These are phyloP conservation scores for Candida sphagnicola DNA, from an alignment of 805 yeast species.

Conservation along the genomic window DNA sequence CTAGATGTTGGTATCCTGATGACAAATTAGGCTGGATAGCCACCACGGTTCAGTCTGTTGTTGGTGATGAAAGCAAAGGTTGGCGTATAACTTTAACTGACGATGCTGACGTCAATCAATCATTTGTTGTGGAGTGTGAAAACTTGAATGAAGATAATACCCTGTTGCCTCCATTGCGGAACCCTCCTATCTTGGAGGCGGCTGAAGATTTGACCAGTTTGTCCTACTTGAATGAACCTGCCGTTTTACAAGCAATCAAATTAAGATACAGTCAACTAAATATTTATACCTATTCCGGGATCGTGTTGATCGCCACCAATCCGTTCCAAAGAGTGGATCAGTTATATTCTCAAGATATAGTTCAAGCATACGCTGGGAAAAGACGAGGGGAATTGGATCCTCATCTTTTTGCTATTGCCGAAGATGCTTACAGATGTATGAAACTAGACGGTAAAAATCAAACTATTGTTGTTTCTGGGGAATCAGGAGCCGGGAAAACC, in stretches of 20 bases:
- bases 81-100: constrained; percentile 48
- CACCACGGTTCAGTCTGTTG: constrained; percentile 49
- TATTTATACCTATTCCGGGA: constrained; percentile 95
- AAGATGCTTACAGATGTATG: constrained; percentile 96
- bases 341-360: constrained; percentile 84
- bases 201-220: constrained; percentile 91
- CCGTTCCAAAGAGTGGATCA: constrained; percentile 94
- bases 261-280: constrained; percentile 84
- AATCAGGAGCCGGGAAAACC: constrained; percentile 98
- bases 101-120: constrained; percentile 44
- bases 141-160: constrained; percentile 47
- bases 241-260: constrained; percentile 89
- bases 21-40: constrained; percentile 72
- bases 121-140: constrained; percentile 39
- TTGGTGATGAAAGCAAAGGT: constrained; percentile 35
- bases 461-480: constrained; percentile 96
- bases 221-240: constrained; percentile 93
- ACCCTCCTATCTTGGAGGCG: constrained; percentile 88
- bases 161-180: constrained; percentile 75
- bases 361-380: constrained; percentile 91
- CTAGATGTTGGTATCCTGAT: constrained; percentile 83
- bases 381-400: constrained; percentile 95
- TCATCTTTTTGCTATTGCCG: constrained; percentile 95
- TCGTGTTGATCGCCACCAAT: constrained; percentile 91
- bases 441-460: constrained; percentile 80